Base-by-base conservation (phyloP, 225 moss, liverwort and hornwort genomes). In the Lunularia cruciata region DNA sequence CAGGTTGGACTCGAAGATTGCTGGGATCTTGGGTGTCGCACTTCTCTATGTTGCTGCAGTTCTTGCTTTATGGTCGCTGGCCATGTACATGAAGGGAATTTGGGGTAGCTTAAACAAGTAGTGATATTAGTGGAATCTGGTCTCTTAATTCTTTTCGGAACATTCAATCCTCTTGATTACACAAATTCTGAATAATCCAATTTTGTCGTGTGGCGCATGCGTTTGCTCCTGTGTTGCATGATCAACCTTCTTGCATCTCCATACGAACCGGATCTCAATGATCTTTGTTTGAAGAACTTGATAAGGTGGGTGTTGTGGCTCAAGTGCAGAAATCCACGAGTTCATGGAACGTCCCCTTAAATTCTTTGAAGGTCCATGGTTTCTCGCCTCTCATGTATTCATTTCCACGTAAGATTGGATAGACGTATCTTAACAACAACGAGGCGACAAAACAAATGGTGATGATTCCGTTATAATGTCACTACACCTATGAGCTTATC, bases 21-120 rank as follows among this genome's bases (percentile, higher is more conserved):
- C 67, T n/a, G 87, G 86, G 78, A 69, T 81, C 26, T 2, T 79
- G 42, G 95, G 95, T 18, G 72, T 95, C 23, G 81, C 81, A 55
- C 78, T 95, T 68, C 95, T 95, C 13, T 95, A 95, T 51, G 60
- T 92, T 38, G 90, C 95, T 71, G 89, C 92, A 36, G 73, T 72
- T 33, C 73, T 95, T 72, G 92, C 95, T 26, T 66, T 92, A 42
- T 95, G 89, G 90, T 95, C 95, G 9, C 86, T 95, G 60, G 81
- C 63, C 25, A 81, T 84, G 72, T 95, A 95, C 65, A 83, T 95
- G 72, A 91, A 76, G 72, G 80, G 82, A 51, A 84, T 95, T 57
- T 88, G 86, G 88, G 83, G 85, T 53, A 82, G 84, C 47, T 74
- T 95, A 68, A 71, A 70, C 69, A 81, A 76, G 58, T 81, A 40